Conservation (phyloP, 176 grass and related monocot genomes). For the Cymbopogon citratus region DNA sequence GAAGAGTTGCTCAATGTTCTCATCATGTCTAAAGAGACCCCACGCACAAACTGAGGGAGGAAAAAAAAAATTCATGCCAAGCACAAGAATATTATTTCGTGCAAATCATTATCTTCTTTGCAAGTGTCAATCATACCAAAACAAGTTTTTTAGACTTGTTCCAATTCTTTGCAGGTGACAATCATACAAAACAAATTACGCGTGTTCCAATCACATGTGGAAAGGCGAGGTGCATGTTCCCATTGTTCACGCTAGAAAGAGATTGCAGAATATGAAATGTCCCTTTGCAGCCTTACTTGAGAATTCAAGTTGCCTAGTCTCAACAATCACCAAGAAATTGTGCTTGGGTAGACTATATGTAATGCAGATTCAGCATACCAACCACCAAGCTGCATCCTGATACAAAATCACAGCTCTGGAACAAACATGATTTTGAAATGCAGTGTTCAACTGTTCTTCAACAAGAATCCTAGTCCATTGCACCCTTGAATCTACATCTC, state of each 20-base stretch:
- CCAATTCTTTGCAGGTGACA: slow-evolving; percentile 18
- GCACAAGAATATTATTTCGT: slow-evolving; percentile 24
- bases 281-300: not conserved
- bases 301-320: not conserved
- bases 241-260: not conserved
- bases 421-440: not conserved
- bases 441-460: not conserved
- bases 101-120: slow-evolving; percentile 16
- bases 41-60: slow-evolving; percentile 16
- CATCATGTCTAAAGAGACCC: slow-evolving; percentile 13
- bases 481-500: not conserved
- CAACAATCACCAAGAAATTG: not conserved
- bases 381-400: not conserved
- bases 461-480: not conserved
- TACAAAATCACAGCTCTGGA: not conserved
- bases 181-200: slow-evolving; percentile 28
- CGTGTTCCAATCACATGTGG: slow-evolving; percentile 6
- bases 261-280: not conserved
- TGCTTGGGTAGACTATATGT: not conserved
- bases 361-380: not conserved
- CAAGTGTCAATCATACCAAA: slow-evolving; percentile 23
- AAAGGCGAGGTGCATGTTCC: not conserved
- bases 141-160: slow-evolving; percentile 1
- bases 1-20: slow-evolving; percentile 13
- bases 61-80: slow-evolving; percentile 6